phyloP scores from a whole-genome alignment of 169 alveolate species.

The Hepatocystis sp. region DNA sequence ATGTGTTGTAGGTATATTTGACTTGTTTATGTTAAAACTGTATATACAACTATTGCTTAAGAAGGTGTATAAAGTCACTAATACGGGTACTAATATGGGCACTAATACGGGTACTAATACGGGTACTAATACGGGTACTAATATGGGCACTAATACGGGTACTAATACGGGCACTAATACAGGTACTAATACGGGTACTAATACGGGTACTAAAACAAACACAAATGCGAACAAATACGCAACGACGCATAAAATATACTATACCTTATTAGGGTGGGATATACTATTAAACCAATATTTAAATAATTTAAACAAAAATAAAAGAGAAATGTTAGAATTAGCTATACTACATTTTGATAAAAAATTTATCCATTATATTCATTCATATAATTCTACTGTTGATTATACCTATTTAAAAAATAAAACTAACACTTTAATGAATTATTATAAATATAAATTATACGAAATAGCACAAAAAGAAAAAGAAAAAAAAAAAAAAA shows the following conservation, averaged over 20 bases:
- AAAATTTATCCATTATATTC: slow-evolving; percentile 11
- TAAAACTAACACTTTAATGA: slow-evolving; percentile 7
- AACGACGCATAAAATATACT: slow-evolving; percentile 37
- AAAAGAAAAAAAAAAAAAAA: background rate
- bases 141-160: no score
- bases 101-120: no score
- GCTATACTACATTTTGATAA: slow-evolving; percentile 13
- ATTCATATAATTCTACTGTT: background rate
- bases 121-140: no score
- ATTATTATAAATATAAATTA: slow-evolving; percentile 27
- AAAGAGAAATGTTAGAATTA: slow-evolving; percentile 6
- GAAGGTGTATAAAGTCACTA: no score
- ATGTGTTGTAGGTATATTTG: slow-evolving; percentile 44
- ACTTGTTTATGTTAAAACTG: slow-evolving; percentile 1
- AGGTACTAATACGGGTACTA: no score
- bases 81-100: no score
- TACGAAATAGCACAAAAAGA: slow-evolving; percentile 2
- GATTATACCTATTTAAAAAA: background rate
- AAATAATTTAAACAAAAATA: background rate
- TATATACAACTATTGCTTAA: no score
- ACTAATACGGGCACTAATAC: no score
- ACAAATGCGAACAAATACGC: background rate
- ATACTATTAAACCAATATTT: slow-evolving; percentile 16
- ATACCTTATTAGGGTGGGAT: slow-evolving; percentile 66
- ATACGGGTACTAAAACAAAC: no score